Conservation (phyloP, 331 rosid genomes). For the Prunus yedoensis region DNA sequence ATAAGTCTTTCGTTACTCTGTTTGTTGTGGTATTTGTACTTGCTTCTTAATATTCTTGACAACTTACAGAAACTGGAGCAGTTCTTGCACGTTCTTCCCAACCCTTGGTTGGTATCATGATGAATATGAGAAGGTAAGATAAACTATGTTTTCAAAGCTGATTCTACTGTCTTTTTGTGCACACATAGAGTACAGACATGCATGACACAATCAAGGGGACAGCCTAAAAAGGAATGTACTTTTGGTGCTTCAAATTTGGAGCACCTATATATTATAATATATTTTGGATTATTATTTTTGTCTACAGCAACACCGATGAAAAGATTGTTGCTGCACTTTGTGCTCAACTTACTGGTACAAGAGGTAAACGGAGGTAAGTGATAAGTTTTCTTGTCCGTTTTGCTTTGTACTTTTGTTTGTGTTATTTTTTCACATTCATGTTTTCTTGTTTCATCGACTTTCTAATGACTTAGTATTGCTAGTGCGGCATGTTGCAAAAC, state of each 20-base stretch:
- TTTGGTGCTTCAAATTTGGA: not conserved
- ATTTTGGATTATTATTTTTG: slow-evolving; percentile 3
- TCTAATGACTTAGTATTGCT: not conserved
- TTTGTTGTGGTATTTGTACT: slow-evolving; percentile 22
- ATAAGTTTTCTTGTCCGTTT: not conserved
- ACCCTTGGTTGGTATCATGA: slow-evolving; percentile 96
- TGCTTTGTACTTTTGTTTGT: not conserved
- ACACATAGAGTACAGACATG: not conserved
- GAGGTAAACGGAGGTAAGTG: slow-evolving; percentile 61
- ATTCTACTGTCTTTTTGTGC: not conserved
- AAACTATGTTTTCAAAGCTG: slow-evolving; percentile 1
- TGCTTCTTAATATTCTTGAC: slow-evolving; percentile 26
- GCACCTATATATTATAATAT: not conserved
- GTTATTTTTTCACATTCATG: not conserved
- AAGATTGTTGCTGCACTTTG: slow-evolving; percentile 93
- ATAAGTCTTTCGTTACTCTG: slow-evolving; percentile 4
- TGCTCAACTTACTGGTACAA: slow-evolving; percentile 42
- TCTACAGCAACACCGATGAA: slow-evolving; percentile 81
- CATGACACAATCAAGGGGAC: not conserved
- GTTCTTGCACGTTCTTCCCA: slow-evolving; percentile 99
- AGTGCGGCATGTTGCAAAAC: not conserved
- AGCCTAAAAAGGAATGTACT: not conserved
- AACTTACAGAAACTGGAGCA: slow-evolving; percentile 78
- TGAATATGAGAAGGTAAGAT: slow-evolving; percentile 91
- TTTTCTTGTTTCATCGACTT: not conserved